A percentile compares a stretch with the other conserved stretches of the same genome.
Conservation (phyloP, 768 basidiomycete genomes). For the Serendipita sp. region DNA sequence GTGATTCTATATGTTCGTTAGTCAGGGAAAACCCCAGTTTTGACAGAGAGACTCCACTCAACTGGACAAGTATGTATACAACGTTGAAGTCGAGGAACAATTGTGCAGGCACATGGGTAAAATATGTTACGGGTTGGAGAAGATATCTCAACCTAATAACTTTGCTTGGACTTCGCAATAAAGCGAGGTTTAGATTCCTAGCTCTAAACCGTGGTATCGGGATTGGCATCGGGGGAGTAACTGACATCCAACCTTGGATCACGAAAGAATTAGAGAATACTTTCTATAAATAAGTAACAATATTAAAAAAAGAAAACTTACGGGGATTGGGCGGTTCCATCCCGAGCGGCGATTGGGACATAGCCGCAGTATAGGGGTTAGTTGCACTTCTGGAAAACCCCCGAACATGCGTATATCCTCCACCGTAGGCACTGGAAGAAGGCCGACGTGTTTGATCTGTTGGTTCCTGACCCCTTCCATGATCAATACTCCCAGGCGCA, state of each 20-base stretch:
- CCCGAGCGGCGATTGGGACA: neutral
- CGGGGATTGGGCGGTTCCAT: neutral
- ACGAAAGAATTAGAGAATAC: neutral
- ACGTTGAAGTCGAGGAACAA: constrained; percentile 83
- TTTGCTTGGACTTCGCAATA: constrained; percentile 5
- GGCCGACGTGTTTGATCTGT: neutral
- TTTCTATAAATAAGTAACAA: neutral
- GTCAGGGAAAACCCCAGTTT: constrained; percentile 6
- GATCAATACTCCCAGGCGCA: neutral
- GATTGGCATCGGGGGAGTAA: constrained; percentile 38
- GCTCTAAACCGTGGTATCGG: constrained; percentile 43
- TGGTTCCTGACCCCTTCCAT: neutral
- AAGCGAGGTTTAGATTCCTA: constrained; percentile 1
- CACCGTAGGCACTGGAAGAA: neutral
- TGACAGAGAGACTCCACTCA: constrained; percentile 22
- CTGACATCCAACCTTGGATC: neutral
- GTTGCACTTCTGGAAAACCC: neutral
- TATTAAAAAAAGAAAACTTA: neutral
- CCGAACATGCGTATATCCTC: constrained; percentile 1
- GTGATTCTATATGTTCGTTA: constrained; percentile 36
- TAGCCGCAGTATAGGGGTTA: neutral
- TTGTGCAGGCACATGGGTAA: constrained; percentile 30
- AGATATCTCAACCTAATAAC: neutral
- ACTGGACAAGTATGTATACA: constrained; percentile 71
- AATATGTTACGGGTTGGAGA: neutral